A percentile compares a stretch with the other conserved stretches of the same genome.
Conservation (phyloP, 805 yeast species). For the Metschnikowia lochheadii region DNA sequence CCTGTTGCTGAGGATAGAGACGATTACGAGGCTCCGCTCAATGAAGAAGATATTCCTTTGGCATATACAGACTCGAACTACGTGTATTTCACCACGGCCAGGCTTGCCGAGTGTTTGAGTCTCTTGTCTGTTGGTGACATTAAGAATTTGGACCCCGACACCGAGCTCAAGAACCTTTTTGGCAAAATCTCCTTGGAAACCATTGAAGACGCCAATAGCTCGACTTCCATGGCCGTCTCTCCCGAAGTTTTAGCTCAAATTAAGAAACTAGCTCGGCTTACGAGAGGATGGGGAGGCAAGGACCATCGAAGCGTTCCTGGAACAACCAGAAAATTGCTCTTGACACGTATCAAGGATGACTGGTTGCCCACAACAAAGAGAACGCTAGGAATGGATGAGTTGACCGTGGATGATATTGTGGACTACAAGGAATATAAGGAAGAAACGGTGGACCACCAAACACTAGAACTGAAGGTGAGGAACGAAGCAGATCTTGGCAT, state of each 20-base stretch:
- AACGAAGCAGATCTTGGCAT: conserved; percentile 41
- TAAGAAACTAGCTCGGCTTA: conserved; percentile 50
- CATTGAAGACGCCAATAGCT: conserved; percentile 69
- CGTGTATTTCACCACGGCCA: conserved; percentile 43
- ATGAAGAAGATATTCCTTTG: conserved; percentile 27
- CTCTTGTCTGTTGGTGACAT: conserved; percentile 42
- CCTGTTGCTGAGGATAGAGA: conserved; percentile 10
- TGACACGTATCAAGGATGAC: conserved; percentile 73
- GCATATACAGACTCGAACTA: conserved; percentile 42
- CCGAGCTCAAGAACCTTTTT: conserved; percentile 65
- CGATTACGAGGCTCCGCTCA: conserved; percentile 23
- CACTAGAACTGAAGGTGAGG: conserved; percentile 28
- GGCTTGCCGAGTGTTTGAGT: conserved; percentile 37
- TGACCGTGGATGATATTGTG: conserved; percentile 37
- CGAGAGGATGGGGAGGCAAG: conserved; percentile 82
- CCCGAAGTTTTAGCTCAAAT: conserved; percentile 67
- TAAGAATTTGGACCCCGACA: conserved; percentile 68
- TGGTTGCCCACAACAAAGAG: conserved; percentile 70
- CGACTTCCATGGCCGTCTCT: conserved; percentile 64
- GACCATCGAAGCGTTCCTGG: conserved; percentile 76
- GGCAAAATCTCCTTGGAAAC: conserved; percentile 67
- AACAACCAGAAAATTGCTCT: conserved; percentile 56
- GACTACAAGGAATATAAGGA: conserved; percentile 33
- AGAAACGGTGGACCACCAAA: conserved; percentile 24
- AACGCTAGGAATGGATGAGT: conserved; percentile 57